phyloP scores from a whole-genome alignment of 352 stramenopile species.

The Globisporangium yorkense region DNA sequence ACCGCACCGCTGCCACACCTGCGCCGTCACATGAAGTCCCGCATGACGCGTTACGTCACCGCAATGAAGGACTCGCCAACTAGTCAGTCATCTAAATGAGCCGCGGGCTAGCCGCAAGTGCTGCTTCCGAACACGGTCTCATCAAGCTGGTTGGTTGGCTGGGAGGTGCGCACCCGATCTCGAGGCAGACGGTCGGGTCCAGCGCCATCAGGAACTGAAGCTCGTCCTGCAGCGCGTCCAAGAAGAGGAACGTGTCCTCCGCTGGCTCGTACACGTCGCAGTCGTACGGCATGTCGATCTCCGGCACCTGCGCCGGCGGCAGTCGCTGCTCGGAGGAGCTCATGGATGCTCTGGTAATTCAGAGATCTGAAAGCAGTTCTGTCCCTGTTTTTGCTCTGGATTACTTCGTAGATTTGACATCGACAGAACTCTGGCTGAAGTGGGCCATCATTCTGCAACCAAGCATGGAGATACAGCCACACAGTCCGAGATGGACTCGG shows the following conservation, averaged over 20 bases:
- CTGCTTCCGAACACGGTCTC: background rate
- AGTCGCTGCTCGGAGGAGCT: background rate
- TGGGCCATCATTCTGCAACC: no score
- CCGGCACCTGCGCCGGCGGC: slow-evolving; percentile 36
- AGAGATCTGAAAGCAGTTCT: background rate
- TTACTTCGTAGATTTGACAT: no score
- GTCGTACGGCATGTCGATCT: slow-evolving; percentile 75
- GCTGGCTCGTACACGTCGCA: slow-evolving; percentile 95
- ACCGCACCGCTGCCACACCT: slow-evolving; percentile 62
- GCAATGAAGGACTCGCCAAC: background rate
- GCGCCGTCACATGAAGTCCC: no score
- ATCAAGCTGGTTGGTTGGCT: background rate
- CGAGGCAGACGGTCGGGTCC: slow-evolving; percentile 76
- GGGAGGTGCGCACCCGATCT: slow-evolving; percentile 64
- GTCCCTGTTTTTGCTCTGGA: no score
- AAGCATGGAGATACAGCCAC: no score
- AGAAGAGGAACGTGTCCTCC: slow-evolving; percentile 96
- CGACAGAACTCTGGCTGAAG: no score
- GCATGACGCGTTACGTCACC: background rate
- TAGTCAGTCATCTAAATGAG: background rate
- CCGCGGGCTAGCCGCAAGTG: no score
- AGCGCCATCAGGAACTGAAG: slow-evolving; percentile 43
- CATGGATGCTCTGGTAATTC: background rate
- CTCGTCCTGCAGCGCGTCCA: slow-evolving; percentile 93
- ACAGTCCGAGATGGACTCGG: no score